phyloP scores from a whole-genome alignment of 1,284 basidiomycete species.

The Rhizoctonia solani region DNA sequence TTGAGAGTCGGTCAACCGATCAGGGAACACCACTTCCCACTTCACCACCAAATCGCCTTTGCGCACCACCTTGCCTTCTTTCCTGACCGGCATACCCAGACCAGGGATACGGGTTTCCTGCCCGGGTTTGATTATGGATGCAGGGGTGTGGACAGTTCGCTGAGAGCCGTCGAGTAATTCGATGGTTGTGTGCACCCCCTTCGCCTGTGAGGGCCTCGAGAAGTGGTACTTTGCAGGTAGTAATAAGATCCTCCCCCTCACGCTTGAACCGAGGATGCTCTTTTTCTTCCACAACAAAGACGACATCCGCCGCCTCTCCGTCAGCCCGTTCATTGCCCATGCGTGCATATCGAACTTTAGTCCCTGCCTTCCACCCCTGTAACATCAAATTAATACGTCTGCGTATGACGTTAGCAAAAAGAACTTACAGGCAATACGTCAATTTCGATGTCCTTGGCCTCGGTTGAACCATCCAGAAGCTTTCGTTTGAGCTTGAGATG shows the following conservation, averaged over 20 bases:
- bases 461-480: constrained; percentile 69
- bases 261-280: constrained; percentile 75
- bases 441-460: constrained; percentile 92
- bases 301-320: constrained; percentile 76
- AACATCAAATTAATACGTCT: neutral
- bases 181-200: constrained; percentile 53
- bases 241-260: constrained; percentile 78
- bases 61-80: constrained; percentile 68
- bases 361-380: constrained; percentile 80
- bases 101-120: constrained; percentile 69
- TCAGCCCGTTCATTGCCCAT: constrained; percentile 81
- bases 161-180: constrained; percentile 79
- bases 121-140: constrained; percentile 72
- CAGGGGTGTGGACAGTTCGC: constrained; percentile 69
- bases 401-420: constrained; percentile 1
- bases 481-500: constrained; percentile 86
- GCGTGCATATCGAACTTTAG: constrained; percentile 86
- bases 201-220: constrained; percentile 79
- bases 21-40: constrained; percentile 87
- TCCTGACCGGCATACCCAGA: constrained; percentile 92
- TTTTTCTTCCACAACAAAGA: constrained; percentile 92
- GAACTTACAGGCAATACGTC: constrained; percentile 47
- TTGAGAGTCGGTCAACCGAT: constrained; percentile 69
- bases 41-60: constrained; percentile 84
- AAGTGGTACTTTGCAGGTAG: constrained; percentile 68